Evolutionary conservation across 2,329 filamentous ascomycete genomes (phyloP).

Genomic region (Pyrenochaeta sp.): DNA sequence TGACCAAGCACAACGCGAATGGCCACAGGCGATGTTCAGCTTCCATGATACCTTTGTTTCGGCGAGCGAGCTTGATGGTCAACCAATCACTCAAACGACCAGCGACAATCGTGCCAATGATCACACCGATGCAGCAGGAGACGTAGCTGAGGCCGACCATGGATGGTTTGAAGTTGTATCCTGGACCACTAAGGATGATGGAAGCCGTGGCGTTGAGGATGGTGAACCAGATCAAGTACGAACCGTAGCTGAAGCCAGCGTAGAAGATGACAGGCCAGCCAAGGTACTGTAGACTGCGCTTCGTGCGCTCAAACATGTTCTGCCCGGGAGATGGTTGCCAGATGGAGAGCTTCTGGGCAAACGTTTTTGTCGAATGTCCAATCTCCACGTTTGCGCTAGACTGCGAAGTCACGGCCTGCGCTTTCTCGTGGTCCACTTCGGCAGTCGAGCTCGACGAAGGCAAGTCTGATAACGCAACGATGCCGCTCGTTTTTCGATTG

Average conservation of each 20-base stretch:
- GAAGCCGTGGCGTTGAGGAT: constrained; percentile 39
- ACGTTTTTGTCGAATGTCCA: constrained; percentile 19
- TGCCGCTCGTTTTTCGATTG: constrained; percentile 44
- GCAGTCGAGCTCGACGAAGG: constrained; percentile 12
- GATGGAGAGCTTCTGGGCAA: constrained; percentile 28
- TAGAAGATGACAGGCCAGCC: constrained; percentile 48
- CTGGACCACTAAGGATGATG: constrained; percentile 30
- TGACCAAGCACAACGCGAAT: constrained; percentile 49
- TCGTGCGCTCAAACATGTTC: constrained; percentile 28
- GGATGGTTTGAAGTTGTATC: constrained; percentile 32
- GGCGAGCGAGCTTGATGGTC: constrained; percentile 42
- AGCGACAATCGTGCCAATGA: constrained; percentile 25
- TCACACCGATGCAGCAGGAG: constrained; percentile 30
- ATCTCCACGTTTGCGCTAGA: constrained; percentile 18
- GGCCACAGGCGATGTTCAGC: constrained; percentile 53
- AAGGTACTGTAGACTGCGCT: constrained; percentile 35
- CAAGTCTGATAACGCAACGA: constrained; percentile 3
- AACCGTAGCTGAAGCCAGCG: constrained; percentile 35
- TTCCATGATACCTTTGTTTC: constrained; percentile 51
- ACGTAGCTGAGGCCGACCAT: constrained; percentile 34
- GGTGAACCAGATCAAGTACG: constrained; percentile 39
- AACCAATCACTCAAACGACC: constrained; percentile 36
- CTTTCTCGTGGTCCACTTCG: constrained; percentile 28
- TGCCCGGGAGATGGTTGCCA: constrained; percentile 30
- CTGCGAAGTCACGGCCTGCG: constrained; percentile 26